A percentile compares a stretch with the other conserved stretches of the same genome.
Conservation (phyloP, 192 early-diverging fungal species). For the Dissophora globulifera region DNA sequence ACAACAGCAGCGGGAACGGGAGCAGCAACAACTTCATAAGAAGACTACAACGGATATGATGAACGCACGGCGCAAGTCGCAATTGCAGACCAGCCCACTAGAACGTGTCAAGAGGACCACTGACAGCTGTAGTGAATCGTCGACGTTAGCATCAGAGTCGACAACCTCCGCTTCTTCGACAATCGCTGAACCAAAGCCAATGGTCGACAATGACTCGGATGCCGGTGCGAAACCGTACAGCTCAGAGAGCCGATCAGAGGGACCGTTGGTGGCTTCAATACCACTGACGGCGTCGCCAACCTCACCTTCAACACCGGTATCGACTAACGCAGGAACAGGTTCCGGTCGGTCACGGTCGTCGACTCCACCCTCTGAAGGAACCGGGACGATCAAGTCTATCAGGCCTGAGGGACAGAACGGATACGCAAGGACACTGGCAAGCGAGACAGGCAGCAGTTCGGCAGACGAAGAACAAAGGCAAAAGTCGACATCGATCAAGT, state of each 20-base stretch:
- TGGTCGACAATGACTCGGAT: too few species aligned
- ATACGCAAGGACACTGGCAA: background rate
- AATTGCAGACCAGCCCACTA: constrained; percentile 10
- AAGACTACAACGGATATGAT: constrained; percentile 11
- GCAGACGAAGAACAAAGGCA: constrained; percentile 24
- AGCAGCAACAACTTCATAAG: constrained; percentile 17
- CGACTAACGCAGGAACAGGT: constrained; percentile 3
- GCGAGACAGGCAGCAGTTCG: too few species aligned
- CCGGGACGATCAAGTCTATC: background rate
- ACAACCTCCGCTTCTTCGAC: too few species aligned
- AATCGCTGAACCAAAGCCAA: constrained; percentile 19
- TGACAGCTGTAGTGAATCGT: background rate
- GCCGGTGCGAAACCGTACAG: constrained; percentile 1
- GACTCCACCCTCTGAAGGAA: background rate
- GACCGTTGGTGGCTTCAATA: background rate
- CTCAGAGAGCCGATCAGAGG: background rate
- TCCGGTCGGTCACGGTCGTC: constrained; percentile 12
- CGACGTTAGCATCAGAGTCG: too few species aligned
- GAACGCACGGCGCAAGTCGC: constrained; percentile 11
- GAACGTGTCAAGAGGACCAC: constrained; percentile 16
- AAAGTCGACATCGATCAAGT: background rate
- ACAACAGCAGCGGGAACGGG: constrained; percentile 26
- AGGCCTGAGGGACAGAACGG: constrained; percentile 4
- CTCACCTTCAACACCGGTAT: constrained; percentile 5
- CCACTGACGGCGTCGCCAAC: background rate